phyloP scores from a whole-genome alignment of 2,329 filamentous ascomycete species.

The Microcyclospora pomicola region DNA sequence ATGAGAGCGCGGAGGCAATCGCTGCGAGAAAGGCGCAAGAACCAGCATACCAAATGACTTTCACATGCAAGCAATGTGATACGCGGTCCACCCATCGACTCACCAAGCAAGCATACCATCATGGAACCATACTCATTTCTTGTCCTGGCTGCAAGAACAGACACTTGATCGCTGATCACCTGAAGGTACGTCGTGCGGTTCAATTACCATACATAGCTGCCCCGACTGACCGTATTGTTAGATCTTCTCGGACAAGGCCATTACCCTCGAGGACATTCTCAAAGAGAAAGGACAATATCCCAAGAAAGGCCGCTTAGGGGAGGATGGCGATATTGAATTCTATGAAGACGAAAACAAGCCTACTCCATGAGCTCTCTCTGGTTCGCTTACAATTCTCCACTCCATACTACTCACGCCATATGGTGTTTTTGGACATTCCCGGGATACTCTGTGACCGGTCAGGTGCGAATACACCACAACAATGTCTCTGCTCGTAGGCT shows the following conservation, averaged over 20 bases:
- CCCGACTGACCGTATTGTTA: constrained; percentile 9
- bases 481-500: too few relatives aligned
- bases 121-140: constrained; percentile 74
- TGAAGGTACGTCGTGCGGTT: constrained; percentile 38
- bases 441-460: too few relatives aligned
- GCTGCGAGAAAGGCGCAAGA: constrained; percentile 30
- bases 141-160: constrained; percentile 77
- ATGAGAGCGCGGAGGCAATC: constrained; percentile 16
- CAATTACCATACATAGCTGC: background rate
- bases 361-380: too few relatives aligned
- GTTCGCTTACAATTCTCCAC: too few relatives aligned
- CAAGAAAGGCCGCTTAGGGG: constrained; percentile 55
- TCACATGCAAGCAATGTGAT: constrained; percentile 73
- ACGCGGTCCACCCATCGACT: constrained; percentile 70
- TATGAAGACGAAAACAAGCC: constrained; percentile 53
- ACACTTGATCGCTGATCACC: constrained; percentile 83
- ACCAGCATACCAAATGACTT: constrained; percentile 73
- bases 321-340: constrained; percentile 81
- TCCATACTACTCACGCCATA: too few relatives aligned
- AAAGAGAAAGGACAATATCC: constrained; percentile 60
- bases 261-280: constrained; percentile 68
- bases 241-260: constrained; percentile 58
- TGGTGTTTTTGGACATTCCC: too few relatives aligned
- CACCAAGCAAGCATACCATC: constrained; percentile 90
- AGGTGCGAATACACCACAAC: too few relatives aligned